Evolutionary conservation across 495 filamentous ascomycete genomes (phyloP).

Genomic region (Darksidea phi): DNA sequence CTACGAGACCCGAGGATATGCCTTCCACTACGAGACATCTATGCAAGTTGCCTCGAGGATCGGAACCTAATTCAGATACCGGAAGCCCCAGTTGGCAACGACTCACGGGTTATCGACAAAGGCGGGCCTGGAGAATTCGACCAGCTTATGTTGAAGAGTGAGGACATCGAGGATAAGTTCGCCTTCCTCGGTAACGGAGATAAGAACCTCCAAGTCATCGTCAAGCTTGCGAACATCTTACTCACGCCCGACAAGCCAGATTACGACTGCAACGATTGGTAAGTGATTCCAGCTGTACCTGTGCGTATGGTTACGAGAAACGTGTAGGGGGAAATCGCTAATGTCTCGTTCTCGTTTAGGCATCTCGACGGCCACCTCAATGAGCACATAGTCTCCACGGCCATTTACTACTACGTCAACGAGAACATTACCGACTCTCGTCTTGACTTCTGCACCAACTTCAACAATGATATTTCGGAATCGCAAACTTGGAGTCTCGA

Average conservation of each 20-base stretch:
- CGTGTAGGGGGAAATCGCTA: too few species aligned
- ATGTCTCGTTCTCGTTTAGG: slow-evolving; percentile 30
- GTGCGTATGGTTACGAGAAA: too few species aligned
- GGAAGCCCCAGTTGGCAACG: too few species aligned
- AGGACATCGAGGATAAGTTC: not conserved
- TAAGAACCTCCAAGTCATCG: slow-evolving; percentile 56
- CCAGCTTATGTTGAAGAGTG: not conserved
- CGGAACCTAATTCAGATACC: not conserved
- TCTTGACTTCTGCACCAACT: slow-evolving; percentile 49
- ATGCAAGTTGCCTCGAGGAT: too few species aligned
- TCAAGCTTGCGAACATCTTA: slow-evolving; percentile 62
- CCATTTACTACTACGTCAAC: slow-evolving; percentile 49
- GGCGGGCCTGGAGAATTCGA: not conserved
- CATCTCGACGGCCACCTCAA: slow-evolving; percentile 38
- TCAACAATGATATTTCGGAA: too few species aligned
- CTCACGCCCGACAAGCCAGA: slow-evolving; percentile 57
- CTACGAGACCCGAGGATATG: too few species aligned
- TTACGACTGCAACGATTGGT: slow-evolving; percentile 47
- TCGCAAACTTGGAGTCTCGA: too few species aligned
- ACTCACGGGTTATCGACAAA: not conserved
- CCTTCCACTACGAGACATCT: too few species aligned
- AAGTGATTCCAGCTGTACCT: too few species aligned
- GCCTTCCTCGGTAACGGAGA: slow-evolving; percentile 32
- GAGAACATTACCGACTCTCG: slow-evolving; percentile 58
- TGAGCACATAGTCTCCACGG: slow-evolving; percentile 39